Evolutionary conservation across 345 rosid species (phyloP), one percentile per base, ranked within the genome.

Genomic region (Kernera saxatilis): DNA sequence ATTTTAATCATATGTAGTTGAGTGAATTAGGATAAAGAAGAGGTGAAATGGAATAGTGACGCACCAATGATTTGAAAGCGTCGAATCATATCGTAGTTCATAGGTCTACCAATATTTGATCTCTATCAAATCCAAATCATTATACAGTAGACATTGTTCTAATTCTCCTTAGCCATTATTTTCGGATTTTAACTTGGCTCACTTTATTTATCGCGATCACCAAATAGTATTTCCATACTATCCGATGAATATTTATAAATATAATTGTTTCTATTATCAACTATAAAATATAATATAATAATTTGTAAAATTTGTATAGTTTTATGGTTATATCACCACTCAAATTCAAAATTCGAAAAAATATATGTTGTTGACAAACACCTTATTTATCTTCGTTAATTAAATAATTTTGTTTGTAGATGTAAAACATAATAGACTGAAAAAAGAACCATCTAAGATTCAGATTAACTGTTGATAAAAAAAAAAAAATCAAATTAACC

Each of bases 11-110:
- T 73, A 26, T 14, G 22, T 55, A 72, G 64, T 64, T 44, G 61
- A 56, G 72, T 73, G 65, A 73, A 73, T 40, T 33, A 3, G 58
- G 72, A 48, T 58, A 73, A 66, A 73, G 61, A 13, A 57, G 67
- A 45, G 37, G 72, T 40, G 61, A 57, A 66, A 57, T 66, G 54
- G 53, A 66, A 66, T 57, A 46, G 72, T 66, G 77, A 57, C 52
- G 6, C 61, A 57, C 53, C 45, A 73, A 66, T 73, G 72, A 73
- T 73, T 73, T 73, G 66, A 48, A 73, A 73, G 72, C 17, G 59
- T 46, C 71, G 17, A 56, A 73, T 73, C 72, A 57, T 37, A 73
- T 58, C 27, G 57, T 36, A 66, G 8, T 46, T 46, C 27, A 5
- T 66, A 27, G 72, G 66, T 46, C 60, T 65, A 73, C 72, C 57